These are phyloP conservation scores for Calonectria hongkongensis DNA, from an alignment of 2,329 filamentous ascomycete species.

Conservation along the genomic window DNA sequence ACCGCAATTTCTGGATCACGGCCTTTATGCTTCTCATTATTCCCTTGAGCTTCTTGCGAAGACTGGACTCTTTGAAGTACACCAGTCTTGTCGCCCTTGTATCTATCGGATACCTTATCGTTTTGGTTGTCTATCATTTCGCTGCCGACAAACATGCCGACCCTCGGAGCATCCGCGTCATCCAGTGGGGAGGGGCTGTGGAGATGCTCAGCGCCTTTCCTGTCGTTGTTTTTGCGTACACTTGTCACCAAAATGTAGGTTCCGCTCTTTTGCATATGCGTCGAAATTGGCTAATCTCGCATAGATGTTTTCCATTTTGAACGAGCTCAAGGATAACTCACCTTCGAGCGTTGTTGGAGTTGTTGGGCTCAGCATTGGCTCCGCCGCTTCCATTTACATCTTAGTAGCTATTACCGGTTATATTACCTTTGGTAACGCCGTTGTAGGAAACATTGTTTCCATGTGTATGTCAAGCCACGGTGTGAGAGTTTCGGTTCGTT, in stretches of 20 bases:
- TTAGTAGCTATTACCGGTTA: conserved; percentile 97
- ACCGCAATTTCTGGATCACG: conserved; percentile 98
- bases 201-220: conserved; percentile 90
- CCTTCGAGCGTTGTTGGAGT: conserved; percentile 85
- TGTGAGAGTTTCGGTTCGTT: background rate
- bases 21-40: conserved; percentile 98
- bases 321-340: conserved; percentile 92
- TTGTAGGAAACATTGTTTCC: conserved; percentile 93
- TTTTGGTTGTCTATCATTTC: conserved; percentile 96
- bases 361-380: conserved; percentile 88
- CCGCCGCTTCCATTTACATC: conserved; percentile 90
- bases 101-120: conserved; percentile 94
- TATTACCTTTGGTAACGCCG: conserved; percentile 92
- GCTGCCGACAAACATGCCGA: conserved; percentile 84
- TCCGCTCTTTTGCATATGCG: background rate
- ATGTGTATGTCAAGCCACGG: conserved; percentile 80
- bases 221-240: conserved; percentile 99
- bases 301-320: conserved; percentile 98
- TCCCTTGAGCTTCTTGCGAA: conserved; percentile 91
- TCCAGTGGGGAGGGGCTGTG: conserved; percentile 87
- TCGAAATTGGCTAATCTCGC: conserved; percentile 19
- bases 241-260: conserved; percentile 95
- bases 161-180: conserved; percentile 83
- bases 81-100: conserved; percentile 93
- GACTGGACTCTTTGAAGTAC: conserved; percentile 97